phyloP scores from a whole-genome alignment of 495 filamentous ascomycete genomes.

The Lepidopterella palustris region DNA sequence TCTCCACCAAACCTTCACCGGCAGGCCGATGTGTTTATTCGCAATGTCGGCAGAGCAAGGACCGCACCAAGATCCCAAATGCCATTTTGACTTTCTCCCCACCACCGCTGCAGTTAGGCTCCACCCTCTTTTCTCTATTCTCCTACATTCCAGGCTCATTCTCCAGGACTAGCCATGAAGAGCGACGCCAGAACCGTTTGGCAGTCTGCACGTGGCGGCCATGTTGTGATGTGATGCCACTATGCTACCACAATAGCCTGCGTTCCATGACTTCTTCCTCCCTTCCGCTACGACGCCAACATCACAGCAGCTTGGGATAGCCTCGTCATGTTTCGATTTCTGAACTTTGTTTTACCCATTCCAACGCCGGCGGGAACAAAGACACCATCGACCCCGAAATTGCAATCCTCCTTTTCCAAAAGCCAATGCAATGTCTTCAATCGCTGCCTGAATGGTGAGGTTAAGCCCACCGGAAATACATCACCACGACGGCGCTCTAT shows the following conservation, averaged over 20 bases:
- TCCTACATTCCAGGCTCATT: neutral
- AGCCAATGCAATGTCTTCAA: neutral
- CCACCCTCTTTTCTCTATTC: neutral
- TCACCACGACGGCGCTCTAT: too few relatives aligned
- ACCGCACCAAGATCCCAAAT: neutral
- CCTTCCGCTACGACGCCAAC: neutral
- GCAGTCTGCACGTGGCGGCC: conserved; percentile 2
- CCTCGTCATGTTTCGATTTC: neutral
- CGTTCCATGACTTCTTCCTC: neutral
- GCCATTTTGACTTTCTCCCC: neutral
- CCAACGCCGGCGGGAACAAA: neutral
- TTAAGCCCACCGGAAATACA: neutral
- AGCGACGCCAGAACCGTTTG: neutral
- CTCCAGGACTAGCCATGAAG: neutral
- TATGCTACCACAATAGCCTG: neutral
- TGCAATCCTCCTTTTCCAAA: conserved; percentile 1
- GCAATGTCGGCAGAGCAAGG: neutral
- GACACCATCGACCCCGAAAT: neutral
- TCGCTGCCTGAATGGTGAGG: neutral
- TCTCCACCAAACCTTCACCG: neutral
- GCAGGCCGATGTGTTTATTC: neutral
- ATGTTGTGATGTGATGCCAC: neutral
- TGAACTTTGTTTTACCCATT: neutral
- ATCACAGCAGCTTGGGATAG: neutral
- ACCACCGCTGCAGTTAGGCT: neutral